Conservation (phyloP, 2,329 filamentous ascomycete species). For the Zymoseptoria tritici region DNA sequence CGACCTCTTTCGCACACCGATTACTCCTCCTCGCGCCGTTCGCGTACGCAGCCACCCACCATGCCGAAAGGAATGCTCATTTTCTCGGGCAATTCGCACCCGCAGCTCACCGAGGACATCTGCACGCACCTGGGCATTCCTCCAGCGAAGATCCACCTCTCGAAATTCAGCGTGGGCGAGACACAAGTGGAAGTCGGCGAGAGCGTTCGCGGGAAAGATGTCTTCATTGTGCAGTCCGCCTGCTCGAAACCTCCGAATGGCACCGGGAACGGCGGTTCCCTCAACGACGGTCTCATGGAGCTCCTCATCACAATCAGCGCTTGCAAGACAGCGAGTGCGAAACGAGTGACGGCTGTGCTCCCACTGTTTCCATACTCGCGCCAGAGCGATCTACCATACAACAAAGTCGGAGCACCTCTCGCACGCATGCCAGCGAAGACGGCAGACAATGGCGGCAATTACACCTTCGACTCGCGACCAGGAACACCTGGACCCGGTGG, state of each 20-base stretch:
- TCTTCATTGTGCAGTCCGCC: constrained; percentile 87
- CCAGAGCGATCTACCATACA: constrained; percentile 94
- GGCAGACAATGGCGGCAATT: constrained; percentile 50
- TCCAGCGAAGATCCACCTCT: constrained; percentile 73
- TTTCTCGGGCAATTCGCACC: constrained; percentile 88
- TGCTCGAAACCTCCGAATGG: constrained; percentile 37
- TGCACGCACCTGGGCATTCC: constrained; percentile 83
- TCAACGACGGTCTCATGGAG: constrained; percentile 91
- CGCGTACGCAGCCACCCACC: constrained; percentile 7
- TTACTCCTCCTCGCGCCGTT: not conserved
- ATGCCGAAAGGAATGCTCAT: constrained; percentile 97
- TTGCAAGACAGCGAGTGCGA: constrained; percentile 89
- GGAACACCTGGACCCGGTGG: constrained; percentile 71
- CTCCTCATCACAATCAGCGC: constrained; percentile 97
- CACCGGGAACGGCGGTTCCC: constrained; percentile 62
- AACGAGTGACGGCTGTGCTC: constrained; percentile 85
- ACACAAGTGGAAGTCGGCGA: constrained; percentile 93
- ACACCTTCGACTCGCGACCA: constrained; percentile 88
- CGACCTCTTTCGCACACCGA: not conserved
- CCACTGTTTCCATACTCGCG: constrained; percentile 95
- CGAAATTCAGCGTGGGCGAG: constrained; percentile 92
- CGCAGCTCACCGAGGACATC: constrained; percentile 75
- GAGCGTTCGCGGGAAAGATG: constrained; percentile 94
- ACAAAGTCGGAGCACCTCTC: constrained; percentile 86
- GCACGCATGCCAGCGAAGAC: constrained; percentile 57